Evolutionary conservation across 2,329 filamentous ascomycete species (phyloP).

Genomic region (Aphanoascus verrucosus): DNA sequence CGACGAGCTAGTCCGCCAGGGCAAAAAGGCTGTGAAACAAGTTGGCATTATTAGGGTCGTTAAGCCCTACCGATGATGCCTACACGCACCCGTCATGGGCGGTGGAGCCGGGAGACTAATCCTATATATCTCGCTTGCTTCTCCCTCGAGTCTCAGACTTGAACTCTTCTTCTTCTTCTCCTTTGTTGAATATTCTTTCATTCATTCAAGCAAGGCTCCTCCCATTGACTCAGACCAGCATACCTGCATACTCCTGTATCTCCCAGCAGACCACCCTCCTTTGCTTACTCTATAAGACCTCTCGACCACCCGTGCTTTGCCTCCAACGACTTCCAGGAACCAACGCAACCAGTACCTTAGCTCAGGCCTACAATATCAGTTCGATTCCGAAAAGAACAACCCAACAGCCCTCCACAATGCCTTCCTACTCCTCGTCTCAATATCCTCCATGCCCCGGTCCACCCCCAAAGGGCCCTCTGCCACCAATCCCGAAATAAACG

Average conservation of each 20-base stretch:
- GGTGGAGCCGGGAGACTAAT: slow-evolving; percentile 11
- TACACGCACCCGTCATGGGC: not conserved
- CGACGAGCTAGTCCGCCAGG: not conserved
- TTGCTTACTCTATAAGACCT: too few species aligned
- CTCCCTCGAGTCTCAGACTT: not conserved
- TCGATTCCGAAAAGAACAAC: not conserved
- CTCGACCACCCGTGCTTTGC: not conserved
- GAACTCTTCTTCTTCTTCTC: not conserved
- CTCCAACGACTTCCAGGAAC: not conserved
- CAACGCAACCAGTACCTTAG: not conserved
- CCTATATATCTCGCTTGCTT: slow-evolving; percentile 7
- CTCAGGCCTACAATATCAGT: not conserved
- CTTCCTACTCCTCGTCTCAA: slow-evolving; percentile 17
- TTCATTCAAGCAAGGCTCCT: not conserved
- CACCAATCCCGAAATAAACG: slow-evolving; percentile 17
- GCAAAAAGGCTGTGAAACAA: slow-evolving; percentile 10
- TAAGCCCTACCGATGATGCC: slow-evolving; percentile 8
- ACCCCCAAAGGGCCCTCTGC: slow-evolving; percentile 19
- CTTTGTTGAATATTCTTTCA: not conserved
- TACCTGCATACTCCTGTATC: not conserved
- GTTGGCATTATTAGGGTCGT: not conserved
- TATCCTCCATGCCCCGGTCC: slow-evolving; percentile 20
- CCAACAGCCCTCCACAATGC: slow-evolving; percentile 14
- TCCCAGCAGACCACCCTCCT: not conserved
- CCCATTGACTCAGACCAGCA: not conserved